Base-by-base conservation (phyloP, 73 alveolate genomes). In the Stentor coeruleus region DNA sequence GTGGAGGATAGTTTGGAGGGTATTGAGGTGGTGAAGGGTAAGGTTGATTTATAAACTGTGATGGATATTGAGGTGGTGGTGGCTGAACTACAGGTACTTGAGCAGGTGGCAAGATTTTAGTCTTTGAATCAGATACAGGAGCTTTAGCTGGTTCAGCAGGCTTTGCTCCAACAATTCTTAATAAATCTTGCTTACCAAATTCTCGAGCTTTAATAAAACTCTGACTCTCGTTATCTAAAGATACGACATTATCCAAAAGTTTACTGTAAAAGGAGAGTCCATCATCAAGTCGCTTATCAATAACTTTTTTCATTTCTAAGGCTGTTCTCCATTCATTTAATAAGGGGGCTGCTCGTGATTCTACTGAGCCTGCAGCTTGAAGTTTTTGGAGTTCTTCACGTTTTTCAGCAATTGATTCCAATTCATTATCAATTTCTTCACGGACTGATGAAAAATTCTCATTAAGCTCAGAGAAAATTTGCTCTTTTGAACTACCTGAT, bases 1-100 rank as follows among this genome's bases (percentile, higher is more conserved):
- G 15, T 15, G 60, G 60, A 49, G 60, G 60, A 49, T 49, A 49
- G 60, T 49, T 49, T 49, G 73, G 73, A 57, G 73, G 73, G 15
- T n/a, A 31, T 57, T n/a, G 73, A 57, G 35, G 35, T 57, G 73
- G 73, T 20, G 73, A 31, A 57, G 15, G 73, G 73, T 31, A 20
- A n/a, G 28, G 15, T 20, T 57, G 28, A 57, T 57, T 57, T 57
- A 57, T 57, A 57, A 57, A 57, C 28, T n/a, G 73, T 57, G 35
- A 57, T n/a, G 28, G 28, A 57, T 0, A 20, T 0, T 57, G 2
- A 20, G 73, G 28, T 20, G 28, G 28, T 0, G 73, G 28, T 20
- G 15, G 6, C 28, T n/a, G 73, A 57, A 20, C 35, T 20, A 20
- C 0, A 57, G 28, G 28, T 57, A 57, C 28, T 20, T 57, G 28